These are phyloP conservation scores for Vigna mungo DNA, from an alignment of 306 rosid species.

Conservation along the genomic window DNA sequence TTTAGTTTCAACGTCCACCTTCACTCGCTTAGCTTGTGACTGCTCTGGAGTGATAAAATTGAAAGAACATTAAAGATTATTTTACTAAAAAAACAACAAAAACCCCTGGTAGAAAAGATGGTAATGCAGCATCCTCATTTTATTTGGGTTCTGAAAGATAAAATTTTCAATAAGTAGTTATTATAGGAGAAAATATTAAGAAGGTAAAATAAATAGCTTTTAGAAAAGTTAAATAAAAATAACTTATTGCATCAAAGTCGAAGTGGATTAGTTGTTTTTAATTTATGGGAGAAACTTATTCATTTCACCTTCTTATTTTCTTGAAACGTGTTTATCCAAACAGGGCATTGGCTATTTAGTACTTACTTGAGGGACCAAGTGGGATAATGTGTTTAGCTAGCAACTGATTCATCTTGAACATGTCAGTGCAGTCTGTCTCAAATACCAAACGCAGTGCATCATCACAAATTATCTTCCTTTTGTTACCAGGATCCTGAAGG, in stretches of 20 bases:
- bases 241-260: too few species aligned
- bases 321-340: background rate
- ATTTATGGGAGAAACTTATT: background rate
- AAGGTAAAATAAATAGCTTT: background rate
- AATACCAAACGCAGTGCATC: slow-evolving; percentile 78
- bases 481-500: slow-evolving; percentile 87
- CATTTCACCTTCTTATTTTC: background rate
- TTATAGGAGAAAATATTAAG: background rate
- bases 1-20: slow-evolving; percentile 60
- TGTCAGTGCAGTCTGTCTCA: slow-evolving; percentile 90
- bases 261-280: background rate
- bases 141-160: background rate
- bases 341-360: background rate
- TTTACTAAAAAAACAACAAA: background rate
- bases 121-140: background rate
- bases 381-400: slow-evolving; percentile 82
- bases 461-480: slow-evolving; percentile 81
- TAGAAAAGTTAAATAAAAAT: too few species aligned
- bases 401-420: slow-evolving; percentile 91
- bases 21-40: slow-evolving; percentile 67
- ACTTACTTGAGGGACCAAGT: slow-evolving; percentile 72
- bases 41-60: slow-evolving; percentile 53
- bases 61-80: slow-evolving; percentile 4
- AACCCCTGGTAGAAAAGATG: background rate
- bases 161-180: background rate